A percentile compares a stretch with the other conserved stretches of the same genome.
These are phyloP conservation scores for Cutaneotrichosporon cutaneum DNA, from an alignment of 1,284 basidiomycete species.

Conservation along the genomic window DNA sequence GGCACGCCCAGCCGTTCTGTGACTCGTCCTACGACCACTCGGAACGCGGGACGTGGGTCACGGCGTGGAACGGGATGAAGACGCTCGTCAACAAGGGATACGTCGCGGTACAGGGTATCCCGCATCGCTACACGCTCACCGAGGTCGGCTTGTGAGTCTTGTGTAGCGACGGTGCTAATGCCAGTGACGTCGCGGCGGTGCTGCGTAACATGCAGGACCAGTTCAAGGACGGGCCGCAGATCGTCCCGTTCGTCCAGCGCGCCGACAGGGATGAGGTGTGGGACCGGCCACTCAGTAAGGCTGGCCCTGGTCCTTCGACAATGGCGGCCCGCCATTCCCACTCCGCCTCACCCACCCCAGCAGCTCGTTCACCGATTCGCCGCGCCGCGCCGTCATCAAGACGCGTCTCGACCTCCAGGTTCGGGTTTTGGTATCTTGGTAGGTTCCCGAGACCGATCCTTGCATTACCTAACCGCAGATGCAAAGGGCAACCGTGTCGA, in stretches of 20 bases:
- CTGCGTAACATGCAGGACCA: slow-evolving; percentile 39
- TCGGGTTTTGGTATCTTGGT: slow-evolving; percentile 52
- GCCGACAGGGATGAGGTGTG: neutral
- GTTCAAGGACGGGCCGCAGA: slow-evolving; percentile 31
- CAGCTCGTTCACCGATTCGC: neutral
- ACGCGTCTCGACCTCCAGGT: slow-evolving; percentile 20
- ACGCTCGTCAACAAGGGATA: slow-evolving; percentile 46
- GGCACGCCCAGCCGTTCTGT: slow-evolving; percentile 40
- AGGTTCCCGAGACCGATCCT: slow-evolving; percentile 10
- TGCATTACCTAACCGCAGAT: slow-evolving; percentile 23
- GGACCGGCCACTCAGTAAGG: neutral
- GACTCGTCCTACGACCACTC: slow-evolving; percentile 44
- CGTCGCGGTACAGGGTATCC: slow-evolving; percentile 46
- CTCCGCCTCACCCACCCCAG: neutral
- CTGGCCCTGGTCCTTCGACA: neutral
- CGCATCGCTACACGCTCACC: slow-evolving; percentile 47
- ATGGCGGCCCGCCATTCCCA: neutral
- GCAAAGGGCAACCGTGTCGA: slow-evolving; percentile 30
- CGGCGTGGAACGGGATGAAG: slow-evolving; percentile 51
- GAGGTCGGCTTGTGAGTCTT: slow-evolving; percentile 50
- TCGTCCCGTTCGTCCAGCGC: slow-evolving; percentile 13
- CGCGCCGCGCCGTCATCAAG: neutral
- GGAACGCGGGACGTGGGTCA: slow-evolving; percentile 45
- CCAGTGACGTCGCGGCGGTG: slow-evolving; percentile 40
- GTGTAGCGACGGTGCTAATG: neutral